Evolutionary conservation across 169 alveolate species (phyloP).

Genomic region (Plasmodium inui): DNA sequence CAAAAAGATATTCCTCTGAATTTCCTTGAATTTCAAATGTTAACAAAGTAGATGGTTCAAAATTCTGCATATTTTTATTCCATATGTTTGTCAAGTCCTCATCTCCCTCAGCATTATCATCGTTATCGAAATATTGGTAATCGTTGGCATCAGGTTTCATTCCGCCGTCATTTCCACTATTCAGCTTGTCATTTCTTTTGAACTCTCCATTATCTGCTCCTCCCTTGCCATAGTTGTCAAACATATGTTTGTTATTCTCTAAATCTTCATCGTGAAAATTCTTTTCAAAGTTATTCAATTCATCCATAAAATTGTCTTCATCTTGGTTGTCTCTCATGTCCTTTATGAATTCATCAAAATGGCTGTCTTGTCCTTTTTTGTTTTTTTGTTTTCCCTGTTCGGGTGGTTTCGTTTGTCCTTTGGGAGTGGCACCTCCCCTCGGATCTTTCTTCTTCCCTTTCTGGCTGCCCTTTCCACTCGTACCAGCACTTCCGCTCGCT

Average conservation of each 20-base stretch:
- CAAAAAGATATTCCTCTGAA: conserved; percentile 68
- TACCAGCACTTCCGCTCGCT: not conserved
- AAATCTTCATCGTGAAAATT: not conserved
- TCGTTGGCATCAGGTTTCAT: conserved; percentile 70
- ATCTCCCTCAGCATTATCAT: conserved; percentile 8
- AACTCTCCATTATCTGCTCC: not conserved
- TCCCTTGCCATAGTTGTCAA: conserved; percentile 1
- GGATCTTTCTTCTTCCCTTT: not conserved
- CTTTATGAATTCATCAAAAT: not conserved
- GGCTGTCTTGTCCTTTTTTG: not conserved
- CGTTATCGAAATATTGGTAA: conserved; percentile 28
- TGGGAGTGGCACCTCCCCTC: not conserved
- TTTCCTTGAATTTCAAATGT: conserved; percentile 64
- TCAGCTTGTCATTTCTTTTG: not conserved
- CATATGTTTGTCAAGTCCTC: conserved; percentile 66
- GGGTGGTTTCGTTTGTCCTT: not conserved
- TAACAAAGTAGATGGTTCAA: conserved; percentile 64
- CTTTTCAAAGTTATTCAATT: conserved; percentile 4
- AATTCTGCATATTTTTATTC: conserved; percentile 72
- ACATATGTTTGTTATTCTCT: not conserved
- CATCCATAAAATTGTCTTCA: conserved; percentile 44
- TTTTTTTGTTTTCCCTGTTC: not conserved
- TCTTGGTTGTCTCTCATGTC: not conserved
- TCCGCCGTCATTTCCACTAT: not conserved
- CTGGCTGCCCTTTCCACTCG: not conserved